Evolutionary conservation across 176 grass and related monocot genomes (phyloP).

Genomic region (Hsuehochloa calcarea): DNA sequence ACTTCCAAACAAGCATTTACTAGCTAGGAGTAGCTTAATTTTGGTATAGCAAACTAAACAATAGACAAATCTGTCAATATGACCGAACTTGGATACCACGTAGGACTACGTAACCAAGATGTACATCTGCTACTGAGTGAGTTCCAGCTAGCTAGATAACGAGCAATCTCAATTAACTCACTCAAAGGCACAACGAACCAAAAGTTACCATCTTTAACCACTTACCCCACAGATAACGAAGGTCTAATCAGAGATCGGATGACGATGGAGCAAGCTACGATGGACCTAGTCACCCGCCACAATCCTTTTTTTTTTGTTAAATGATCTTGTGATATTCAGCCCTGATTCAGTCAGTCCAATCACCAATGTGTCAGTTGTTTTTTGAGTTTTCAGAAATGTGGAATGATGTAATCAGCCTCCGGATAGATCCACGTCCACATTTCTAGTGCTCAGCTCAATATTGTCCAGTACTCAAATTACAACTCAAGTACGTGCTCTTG

Average conservation of each 20-base stretch:
- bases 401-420: not conserved
- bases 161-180: not conserved
- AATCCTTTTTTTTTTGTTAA: not conserved
- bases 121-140: too few relatives aligned
- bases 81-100: not conserved
- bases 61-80: not conserved
- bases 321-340: not conserved
- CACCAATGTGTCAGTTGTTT: not conserved
- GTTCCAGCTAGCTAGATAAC: not conserved
- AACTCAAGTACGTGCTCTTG: not conserved
- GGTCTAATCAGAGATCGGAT: not conserved
- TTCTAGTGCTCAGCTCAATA: not conserved
- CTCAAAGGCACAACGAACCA: not conserved
- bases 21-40: not conserved
- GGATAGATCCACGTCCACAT: not conserved
- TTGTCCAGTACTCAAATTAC: not conserved
- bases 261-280: not conserved
- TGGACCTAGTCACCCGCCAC: constrained; percentile 22
- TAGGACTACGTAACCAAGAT: not conserved
- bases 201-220: not conserved
- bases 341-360: not conserved
- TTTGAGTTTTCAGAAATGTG: not conserved
- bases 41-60: too few relatives aligned
- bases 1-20: not conserved
- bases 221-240: not conserved